Percentiles rank a stretch among this genome's conserved stretches.
Conservation (phyloP, 2,329 filamentous ascomycete species). For the Penicillium sp. region DNA sequence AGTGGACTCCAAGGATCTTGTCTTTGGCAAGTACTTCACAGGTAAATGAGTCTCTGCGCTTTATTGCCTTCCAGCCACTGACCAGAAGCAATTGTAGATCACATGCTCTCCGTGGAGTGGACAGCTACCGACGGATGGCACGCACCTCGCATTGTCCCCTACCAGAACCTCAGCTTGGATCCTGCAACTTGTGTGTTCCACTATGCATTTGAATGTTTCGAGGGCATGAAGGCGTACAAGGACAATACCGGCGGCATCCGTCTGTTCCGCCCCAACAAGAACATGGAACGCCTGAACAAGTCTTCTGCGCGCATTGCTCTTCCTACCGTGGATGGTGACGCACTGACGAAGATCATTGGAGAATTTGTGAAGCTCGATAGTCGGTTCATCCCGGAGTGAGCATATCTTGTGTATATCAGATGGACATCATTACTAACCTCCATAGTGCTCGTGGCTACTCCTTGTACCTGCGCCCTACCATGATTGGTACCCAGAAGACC, state of each 20-base stretch:
- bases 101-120: conserved; percentile 97
- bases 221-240: conserved; percentile 99
- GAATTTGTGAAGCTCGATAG: conserved; percentile 77
- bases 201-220: conserved; percentile 97
- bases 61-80: conserved; percentile 12
- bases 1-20: conserved; percentile 72
- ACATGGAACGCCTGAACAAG: conserved; percentile 93
- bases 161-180: conserved; percentile 95
- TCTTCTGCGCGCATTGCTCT: conserved; percentile 89
- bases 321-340: conserved; percentile 74
- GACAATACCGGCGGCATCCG: conserved; percentile 75
- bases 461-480: conserved; percentile 89
- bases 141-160: conserved; percentile 78
- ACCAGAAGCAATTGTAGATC: conserved; percentile 61
- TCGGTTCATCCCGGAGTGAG: conserved; percentile 80
- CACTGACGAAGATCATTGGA: conserved; percentile 77
- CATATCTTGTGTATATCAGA: neutral
- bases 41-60: conserved; percentile 52
- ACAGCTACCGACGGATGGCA: conserved; percentile 81
- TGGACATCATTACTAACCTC: conserved; percentile 9
- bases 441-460: conserved; percentile 73
- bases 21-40: conserved; percentile 90
- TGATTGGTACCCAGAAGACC: conserved; percentile 95
- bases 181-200: conserved; percentile 97
- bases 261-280: conserved; percentile 91